Percentiles rank a stretch among this genome's conserved stretches.
These are phyloP conservation scores for Salix udensis DNA, from an alignment of 345 rosid genomes.

Conservation along the genomic window DNA sequence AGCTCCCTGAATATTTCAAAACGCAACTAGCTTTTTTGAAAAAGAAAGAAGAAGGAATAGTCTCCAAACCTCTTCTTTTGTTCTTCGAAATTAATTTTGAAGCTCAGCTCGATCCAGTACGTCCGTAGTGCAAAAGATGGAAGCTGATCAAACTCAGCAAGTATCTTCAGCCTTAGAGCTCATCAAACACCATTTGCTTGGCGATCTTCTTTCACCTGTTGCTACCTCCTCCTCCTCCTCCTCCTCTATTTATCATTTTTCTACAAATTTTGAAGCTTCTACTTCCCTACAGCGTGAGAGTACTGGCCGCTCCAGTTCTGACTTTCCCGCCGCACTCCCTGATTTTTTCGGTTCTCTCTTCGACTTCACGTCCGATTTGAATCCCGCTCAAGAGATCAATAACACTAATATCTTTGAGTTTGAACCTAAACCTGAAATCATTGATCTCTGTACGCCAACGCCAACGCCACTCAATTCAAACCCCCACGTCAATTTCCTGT, in stretches of 20 bases:
- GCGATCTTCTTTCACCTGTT: conserved; percentile 29
- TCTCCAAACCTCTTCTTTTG: no score
- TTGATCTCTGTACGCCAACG: conserved; percentile 33
- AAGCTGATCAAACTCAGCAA: conserved; percentile 23
- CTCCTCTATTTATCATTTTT: no score
- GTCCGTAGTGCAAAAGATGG: conserved; percentile 21
- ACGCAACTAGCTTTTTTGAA: not conserved
- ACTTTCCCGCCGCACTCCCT: conserved; percentile 21
- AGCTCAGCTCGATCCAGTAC: not conserved
- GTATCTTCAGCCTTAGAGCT: conserved; percentile 38
- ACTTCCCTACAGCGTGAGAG: not conserved
- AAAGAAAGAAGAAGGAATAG: no score
- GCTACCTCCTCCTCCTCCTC: not conserved
- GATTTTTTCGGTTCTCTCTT: conserved; percentile 16
- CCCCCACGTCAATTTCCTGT: not conserved
- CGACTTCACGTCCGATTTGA: conserved; percentile 5
- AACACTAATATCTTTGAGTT: conserved; percentile 21
- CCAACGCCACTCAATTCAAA: conserved; percentile 8
- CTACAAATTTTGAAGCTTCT: not conserved
- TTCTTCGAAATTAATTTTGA: not conserved
- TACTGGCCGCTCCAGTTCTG: conserved; percentile 13
- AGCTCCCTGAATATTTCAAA: not conserved
- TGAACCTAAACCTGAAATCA: conserved; percentile 42
- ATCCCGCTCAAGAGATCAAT: not conserved
- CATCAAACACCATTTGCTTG: conserved; percentile 55